These are phyloP conservation scores for Arbutus unedo DNA, from an alignment of 148 eudicot genomes.

Conservation along the genomic window DNA sequence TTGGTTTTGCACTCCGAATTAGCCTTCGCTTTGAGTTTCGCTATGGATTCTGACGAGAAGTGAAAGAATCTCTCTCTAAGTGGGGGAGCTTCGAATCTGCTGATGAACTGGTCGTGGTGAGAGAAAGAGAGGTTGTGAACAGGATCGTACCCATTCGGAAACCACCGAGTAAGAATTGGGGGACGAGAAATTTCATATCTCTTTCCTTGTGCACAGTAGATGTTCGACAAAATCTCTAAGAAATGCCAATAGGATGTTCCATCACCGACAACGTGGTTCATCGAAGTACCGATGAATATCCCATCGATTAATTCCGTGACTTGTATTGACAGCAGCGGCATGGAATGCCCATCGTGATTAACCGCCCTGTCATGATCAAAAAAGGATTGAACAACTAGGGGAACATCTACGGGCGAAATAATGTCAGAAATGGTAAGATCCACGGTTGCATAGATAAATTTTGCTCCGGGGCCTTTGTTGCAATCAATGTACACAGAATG, in stretches of 20 bases:
- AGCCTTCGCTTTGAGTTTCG: conserved; percentile 29
- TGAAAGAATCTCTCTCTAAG: conserved; percentile 31
- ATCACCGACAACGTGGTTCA: conserved; percentile 14
- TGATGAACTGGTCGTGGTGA: conserved; percentile 26
- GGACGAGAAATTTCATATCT: conserved; percentile 6
- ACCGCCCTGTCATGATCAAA: conserved; percentile 27
- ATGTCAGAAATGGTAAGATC: conserved; percentile 13
- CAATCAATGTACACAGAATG: conserved; percentile 20
- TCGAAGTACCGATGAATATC: conserved; percentile 29
- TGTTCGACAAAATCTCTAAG: conserved; percentile 16
- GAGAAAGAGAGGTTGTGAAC: conserved; percentile 21
- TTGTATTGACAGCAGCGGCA: conserved; percentile 25
- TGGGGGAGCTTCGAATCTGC: conserved; percentile 18
- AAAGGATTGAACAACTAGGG: conserved; percentile 23
- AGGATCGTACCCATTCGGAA: conserved; percentile 23
- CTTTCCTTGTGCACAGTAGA: background rate
- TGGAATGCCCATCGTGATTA: conserved; percentile 28
- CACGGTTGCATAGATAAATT: conserved; percentile 23
- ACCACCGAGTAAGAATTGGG: conserved; percentile 21
- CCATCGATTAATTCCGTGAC: conserved; percentile 35
- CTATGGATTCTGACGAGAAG: conserved; percentile 19
- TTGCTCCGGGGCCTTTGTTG: conserved; percentile 26
- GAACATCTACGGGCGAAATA: conserved; percentile 21
- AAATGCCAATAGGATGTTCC: conserved; percentile 30
- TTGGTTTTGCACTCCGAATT: conserved; percentile 11